These are phyloP conservation scores for Conticribra weissflogii DNA, from an alignment of 108 stramenopile genomes.

Conservation along the genomic window DNA sequence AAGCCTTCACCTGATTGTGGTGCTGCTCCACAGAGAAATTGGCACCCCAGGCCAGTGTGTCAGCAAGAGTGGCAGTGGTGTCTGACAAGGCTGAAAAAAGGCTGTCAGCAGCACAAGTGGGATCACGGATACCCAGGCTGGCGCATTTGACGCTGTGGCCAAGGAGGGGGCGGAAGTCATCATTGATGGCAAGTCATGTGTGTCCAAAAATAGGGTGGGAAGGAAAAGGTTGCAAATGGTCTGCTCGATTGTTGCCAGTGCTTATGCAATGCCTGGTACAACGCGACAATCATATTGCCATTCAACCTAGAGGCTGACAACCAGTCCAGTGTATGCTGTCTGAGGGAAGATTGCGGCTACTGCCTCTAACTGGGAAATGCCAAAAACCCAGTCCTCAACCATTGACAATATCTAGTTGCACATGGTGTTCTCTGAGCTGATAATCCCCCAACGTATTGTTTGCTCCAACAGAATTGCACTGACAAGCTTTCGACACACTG, in stretches of 20 bases:
- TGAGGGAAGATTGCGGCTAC: constrained; percentile 29
- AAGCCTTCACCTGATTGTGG: not conserved
- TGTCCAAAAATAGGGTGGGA: constrained; percentile 15
- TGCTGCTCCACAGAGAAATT: not conserved
- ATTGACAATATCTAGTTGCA: constrained; percentile 6
- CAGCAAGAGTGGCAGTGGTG: too few relatives aligned
- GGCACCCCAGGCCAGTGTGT: not conserved
- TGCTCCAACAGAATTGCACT: constrained; percentile 2
- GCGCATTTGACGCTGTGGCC: constrained; percentile 7
- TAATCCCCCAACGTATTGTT: constrained; percentile 32
- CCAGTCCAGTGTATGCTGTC: too few relatives aligned
- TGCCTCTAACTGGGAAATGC: constrained; percentile 2
- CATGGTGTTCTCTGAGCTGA: not conserved
- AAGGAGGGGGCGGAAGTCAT: constrained; percentile 9
- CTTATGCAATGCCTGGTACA: constrained; percentile 3
- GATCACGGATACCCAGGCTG: too few relatives aligned
- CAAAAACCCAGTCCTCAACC: constrained; percentile 11
- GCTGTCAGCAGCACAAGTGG: too few relatives aligned
- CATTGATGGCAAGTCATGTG: not conserved
- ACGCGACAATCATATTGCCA: constrained; percentile 34
- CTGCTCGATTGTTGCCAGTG: constrained; percentile 11
- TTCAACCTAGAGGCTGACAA: too few relatives aligned
- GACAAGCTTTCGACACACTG: not conserved
- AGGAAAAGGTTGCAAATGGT: constrained; percentile 12
- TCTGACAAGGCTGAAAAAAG: too few relatives aligned